phyloP scores from a whole-genome alignment of 192 early-diverging fungal genomes.

The Obelidium mucronatum region DNA sequence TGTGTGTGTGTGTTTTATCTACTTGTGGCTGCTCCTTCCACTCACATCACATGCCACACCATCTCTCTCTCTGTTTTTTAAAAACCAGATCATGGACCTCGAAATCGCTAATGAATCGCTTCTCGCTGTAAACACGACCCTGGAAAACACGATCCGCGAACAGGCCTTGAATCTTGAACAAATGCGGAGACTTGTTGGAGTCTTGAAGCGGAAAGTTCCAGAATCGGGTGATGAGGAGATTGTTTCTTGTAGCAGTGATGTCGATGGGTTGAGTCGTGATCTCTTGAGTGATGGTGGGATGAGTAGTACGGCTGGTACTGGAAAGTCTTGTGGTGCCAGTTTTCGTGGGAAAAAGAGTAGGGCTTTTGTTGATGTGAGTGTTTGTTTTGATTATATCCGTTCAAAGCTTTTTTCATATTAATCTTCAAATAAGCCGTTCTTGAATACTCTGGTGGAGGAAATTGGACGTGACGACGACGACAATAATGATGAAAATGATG shows the following conservation, averaged over 20 bases:
- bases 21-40: not conserved
- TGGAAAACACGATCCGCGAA: conserved; percentile 58
- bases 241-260: no score
- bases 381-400: not conserved
- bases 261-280: not conserved
- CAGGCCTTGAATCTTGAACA: conserved; percentile 51
- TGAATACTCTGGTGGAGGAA: conserved; percentile 9
- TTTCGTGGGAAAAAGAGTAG: not conserved
- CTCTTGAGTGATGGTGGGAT: no score
- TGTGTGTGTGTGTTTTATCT: not conserved
- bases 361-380: conserved; percentile 20
- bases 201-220: conserved; percentile 18
- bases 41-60: not conserved
- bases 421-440: not conserved
- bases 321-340: not conserved
- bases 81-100: conserved; percentile 56
- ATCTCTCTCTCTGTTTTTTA: not conserved
- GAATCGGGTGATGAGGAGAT: not conserved
- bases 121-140: conserved; percentile 55
- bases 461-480: not conserved
- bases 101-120: conserved; percentile 60
- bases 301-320: not conserved
- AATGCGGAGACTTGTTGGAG: conserved; percentile 39
- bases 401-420: not conserved
- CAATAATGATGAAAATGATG: no score